These are phyloP conservation scores for Colletotrichum sojae DNA, from an alignment of 2,329 filamentous ascomycete species.

Conservation along the genomic window DNA sequence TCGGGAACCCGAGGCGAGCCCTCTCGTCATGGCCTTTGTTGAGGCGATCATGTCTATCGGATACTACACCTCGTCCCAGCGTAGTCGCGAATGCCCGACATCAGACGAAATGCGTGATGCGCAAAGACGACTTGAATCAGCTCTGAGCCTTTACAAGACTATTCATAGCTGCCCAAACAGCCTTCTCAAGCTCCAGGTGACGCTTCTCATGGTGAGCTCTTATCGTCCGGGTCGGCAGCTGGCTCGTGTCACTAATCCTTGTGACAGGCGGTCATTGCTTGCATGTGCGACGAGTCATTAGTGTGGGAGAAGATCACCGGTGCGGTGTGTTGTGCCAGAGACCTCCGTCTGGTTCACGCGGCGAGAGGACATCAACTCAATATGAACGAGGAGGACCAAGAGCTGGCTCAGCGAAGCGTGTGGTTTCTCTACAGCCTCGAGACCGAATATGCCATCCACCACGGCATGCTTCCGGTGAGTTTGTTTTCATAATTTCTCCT, in stretches of 20 bases:
- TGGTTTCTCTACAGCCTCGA: slow-evolving; percentile 38
- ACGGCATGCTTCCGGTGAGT: slow-evolving; percentile 34
- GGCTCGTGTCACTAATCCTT: background rate
- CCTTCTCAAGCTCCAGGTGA: slow-evolving; percentile 26
- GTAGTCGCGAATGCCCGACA: background rate
- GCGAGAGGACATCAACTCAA: slow-evolving; percentile 12
- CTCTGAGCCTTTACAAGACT: background rate
- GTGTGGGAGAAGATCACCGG: slow-evolving; percentile 33
- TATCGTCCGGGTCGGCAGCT: background rate
- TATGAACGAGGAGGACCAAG: slow-evolving; percentile 29
- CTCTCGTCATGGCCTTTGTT: background rate
- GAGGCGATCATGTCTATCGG: slow-evolving; percentile 25
- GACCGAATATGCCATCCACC: slow-evolving; percentile 27
- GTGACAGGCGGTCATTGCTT: slow-evolving; percentile 17
- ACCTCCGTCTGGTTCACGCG: slow-evolving; percentile 32
- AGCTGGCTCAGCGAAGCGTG: slow-evolving; percentile 21
- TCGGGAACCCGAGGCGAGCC: background rate
- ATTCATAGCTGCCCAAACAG: slow-evolving; percentile 12
- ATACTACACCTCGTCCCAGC: slow-evolving; percentile 13
- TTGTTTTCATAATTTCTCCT: no score
- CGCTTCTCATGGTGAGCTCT: slow-evolving; percentile 7
- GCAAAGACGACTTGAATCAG: slow-evolving; percentile 5
- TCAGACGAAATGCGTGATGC: background rate
- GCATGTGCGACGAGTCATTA: slow-evolving; percentile 18
- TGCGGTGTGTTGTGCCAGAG: slow-evolving; percentile 31